Base-by-base conservation (phyloP, 768 basidiomycete genomes). In the Pseudohyphozyma bogoriensis region DNA sequence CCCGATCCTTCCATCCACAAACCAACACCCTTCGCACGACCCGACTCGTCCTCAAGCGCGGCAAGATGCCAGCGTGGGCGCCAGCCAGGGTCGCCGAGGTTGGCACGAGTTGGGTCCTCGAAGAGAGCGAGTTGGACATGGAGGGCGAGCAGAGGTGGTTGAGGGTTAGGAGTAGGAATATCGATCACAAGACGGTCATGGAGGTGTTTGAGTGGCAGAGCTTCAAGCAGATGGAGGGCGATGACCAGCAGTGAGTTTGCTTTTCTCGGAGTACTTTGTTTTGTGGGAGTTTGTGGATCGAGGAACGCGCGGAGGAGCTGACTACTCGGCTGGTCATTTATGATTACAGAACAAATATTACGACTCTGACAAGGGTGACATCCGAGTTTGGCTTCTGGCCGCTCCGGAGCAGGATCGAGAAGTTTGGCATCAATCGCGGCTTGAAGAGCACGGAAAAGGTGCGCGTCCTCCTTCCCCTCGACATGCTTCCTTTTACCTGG, bases 181-280 rank as follows among this genome's bases (percentile, higher is more conserved):
- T 97, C 58, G 90, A 93, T 73, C 87, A 92, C 74, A 85, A 89
- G 71, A 93, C 91, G 76, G 81, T 93, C 54, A 85, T 97, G 87
- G 84, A 88, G 70, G 85, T 93, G 36, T 83, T 89, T 64, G 92
- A 97, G 74, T 59, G 60, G 55, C 62, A 64, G 45, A 33, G 26
- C 2, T 67, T 67, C 11, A 42, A 35, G 6, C 40, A 51, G 28
- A 29, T n/a, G 16, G 16, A 11, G 2, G 53, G 22, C 5, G 54
- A 66, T 33, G 1, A 32, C 7, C 16, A 56, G 32, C 32, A 55
- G 62, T 67, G 24, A 47, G 64, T 57, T 16, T 16, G 4, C 2
- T 8, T 15, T 29, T 7, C 4, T 9, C 32, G 3, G 13, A 6
- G 1, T 31, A 51, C 9, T 29, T 11, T 33, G 4, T 2, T 13